A percentile compares a stretch with the other conserved stretches of the same genome.
Evolutionary conservation across 208 protist genomes (phyloP).

Genomic region (Acanthamoeba healyi): DNA sequence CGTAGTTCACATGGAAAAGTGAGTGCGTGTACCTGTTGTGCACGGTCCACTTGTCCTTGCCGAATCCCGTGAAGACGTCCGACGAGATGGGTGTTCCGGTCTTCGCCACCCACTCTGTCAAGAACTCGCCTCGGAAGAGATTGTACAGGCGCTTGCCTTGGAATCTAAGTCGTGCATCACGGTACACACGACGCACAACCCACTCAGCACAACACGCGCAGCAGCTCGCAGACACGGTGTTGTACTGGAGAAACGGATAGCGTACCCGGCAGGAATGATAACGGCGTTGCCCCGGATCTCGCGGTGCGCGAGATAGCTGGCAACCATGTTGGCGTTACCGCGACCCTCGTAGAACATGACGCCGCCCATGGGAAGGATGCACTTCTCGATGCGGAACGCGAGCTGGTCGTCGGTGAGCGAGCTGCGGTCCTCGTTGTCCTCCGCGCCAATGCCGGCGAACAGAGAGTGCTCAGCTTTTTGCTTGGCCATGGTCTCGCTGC

Average conservation of each 20-base stretch:
- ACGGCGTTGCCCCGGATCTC: constrained; percentile 37
- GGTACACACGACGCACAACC: too few relatives aligned
- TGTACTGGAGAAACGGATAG: not conserved
- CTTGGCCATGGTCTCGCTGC: not conserved
- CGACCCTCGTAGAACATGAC: constrained; percentile 41
- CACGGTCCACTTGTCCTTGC: constrained; percentile 45
- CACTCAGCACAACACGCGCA: not conserved
- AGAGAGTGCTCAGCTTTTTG: not conserved
- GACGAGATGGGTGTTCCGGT: constrained; percentile 32
- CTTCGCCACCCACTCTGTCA: constrained; percentile 20
- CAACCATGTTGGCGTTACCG: constrained; percentile 1
- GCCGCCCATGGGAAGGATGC: constrained; percentile 41
- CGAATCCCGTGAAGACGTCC: constrained; percentile 58
- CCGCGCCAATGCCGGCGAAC: not conserved
- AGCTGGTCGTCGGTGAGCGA: not conserved
- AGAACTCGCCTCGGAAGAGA: constrained; percentile 59
- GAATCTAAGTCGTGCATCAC: too few relatives aligned
- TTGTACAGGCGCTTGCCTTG: constrained; percentile 74
- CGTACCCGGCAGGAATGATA: constrained; percentile 56
- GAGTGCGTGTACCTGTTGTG: constrained; percentile 16
- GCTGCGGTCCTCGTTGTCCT: not conserved
- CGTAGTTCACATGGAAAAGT: not conserved
- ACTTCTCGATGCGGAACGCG: constrained; percentile 30
- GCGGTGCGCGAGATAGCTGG: not conserved
- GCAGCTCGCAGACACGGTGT: not conserved